A percentile compares a stretch with the other conserved stretches of the same genome.
These are phyloP conservation scores for Psidium guajava DNA, from an alignment of 345 rosid species.

Conservation along the genomic window DNA sequence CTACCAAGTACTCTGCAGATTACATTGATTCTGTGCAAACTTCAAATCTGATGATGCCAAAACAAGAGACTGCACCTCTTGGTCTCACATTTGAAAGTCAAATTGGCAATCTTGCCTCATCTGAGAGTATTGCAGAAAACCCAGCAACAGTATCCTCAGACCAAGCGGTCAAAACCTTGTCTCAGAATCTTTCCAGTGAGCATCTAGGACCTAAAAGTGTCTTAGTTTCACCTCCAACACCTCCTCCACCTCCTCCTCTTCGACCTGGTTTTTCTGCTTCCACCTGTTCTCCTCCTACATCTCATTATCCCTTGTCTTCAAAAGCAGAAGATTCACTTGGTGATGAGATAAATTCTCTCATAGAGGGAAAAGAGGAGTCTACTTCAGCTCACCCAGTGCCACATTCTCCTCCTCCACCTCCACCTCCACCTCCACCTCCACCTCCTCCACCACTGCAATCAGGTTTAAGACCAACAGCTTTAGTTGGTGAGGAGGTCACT, in stretches of 20 bases:
- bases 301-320: not conserved
- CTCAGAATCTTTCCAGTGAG: constrained; percentile 1
- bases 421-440: not conserved
- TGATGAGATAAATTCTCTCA: not conserved
- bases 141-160: constrained; percentile 1
- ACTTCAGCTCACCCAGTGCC: not conserved
- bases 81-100: constrained; percentile 11
- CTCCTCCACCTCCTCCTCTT: constrained; percentile 12
- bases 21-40: constrained; percentile 2
- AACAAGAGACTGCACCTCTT: constrained; percentile 18
- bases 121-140: constrained; percentile 5
- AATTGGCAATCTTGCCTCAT: constrained; percentile 10
- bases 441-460: not conserved
- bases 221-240: constrained; percentile 18
- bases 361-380: not conserved
- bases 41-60: constrained; percentile 14
- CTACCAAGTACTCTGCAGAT: not conserved
- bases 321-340: not conserved
- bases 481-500: not conserved
- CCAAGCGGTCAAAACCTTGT: constrained; percentile 3
- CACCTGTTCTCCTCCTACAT: not conserved
- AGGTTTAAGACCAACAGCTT: not conserved
- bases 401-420: not conserved
- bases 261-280: constrained; percentile 13
- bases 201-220: constrained; percentile 8